Conservation (phyloP, 495 filamentous ascomycete species). For the Trichoderma erinaceum region DNA sequence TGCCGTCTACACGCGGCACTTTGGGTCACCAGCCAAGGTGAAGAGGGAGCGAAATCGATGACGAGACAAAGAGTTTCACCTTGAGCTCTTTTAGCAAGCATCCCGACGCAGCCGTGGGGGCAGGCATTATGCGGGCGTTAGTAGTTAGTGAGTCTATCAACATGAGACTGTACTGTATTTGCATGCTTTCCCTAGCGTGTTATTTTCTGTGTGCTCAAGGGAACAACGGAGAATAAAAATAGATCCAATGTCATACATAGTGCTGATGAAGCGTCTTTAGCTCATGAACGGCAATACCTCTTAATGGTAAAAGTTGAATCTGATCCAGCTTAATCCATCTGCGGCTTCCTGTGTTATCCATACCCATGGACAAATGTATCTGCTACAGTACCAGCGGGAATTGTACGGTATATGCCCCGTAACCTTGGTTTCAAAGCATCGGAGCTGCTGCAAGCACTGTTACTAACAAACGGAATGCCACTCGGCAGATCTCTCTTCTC, state of each 20-base stretch:
- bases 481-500: constrained; percentile 3
- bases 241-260: not conserved
- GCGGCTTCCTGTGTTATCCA: too few relatives aligned
- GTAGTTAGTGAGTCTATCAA: not conserved
- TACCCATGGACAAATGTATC: too few relatives aligned
- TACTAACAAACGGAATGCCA: not conserved
- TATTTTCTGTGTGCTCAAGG: not conserved
- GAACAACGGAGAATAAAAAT: not conserved
- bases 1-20: not conserved
- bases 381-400: too few relatives aligned
- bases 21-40: not conserved
- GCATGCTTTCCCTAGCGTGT: not conserved
- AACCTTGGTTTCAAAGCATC: not conserved
- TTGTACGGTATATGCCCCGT: not conserved
- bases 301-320: too few relatives aligned
- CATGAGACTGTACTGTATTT: not conserved
- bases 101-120: not conserved
- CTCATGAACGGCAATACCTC: not conserved
- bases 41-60: not conserved
- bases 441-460: not conserved
- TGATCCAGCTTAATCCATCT: too few relatives aligned
- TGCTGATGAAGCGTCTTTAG: not conserved
- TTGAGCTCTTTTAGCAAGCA: not conserved
- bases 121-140: not conserved
- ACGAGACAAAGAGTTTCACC: constrained; percentile 2